These are phyloP conservation scores for Lagerstroemia speciosa DNA, from an alignment of 345 rosid species.

Conservation along the genomic window DNA sequence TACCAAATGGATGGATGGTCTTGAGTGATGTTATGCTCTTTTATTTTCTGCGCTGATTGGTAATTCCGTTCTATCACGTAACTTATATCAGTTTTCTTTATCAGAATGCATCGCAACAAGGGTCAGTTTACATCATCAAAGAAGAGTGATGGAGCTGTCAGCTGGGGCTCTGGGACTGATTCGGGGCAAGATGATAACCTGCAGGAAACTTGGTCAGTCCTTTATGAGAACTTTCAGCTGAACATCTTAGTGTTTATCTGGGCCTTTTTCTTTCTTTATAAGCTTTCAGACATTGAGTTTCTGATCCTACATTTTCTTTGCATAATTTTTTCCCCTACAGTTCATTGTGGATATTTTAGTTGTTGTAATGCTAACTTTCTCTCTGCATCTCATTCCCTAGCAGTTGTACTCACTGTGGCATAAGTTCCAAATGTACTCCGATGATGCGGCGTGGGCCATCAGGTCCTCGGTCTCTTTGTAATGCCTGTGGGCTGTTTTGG, in stretches of 20 bases:
- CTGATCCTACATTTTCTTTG: neutral
- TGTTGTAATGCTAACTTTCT: neutral
- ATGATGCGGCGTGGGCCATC: slow-evolving; percentile 99
- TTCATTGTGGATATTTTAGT: too few species aligned
- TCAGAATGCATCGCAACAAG: slow-evolving; percentile 15
- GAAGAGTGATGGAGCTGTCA: neutral
- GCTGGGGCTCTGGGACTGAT: slow-evolving; percentile 6
- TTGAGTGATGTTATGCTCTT: neutral
- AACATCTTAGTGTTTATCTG: neutral
- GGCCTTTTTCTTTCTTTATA: too few species aligned
- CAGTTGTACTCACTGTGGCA: slow-evolving; percentile 91
- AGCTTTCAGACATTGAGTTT: neutral
- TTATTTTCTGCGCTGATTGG: too few species aligned
- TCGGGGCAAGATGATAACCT: slow-evolving; percentile 5
- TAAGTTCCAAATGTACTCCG: slow-evolving; percentile 73
- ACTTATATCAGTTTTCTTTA: too few species aligned
- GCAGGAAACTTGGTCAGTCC: slow-evolving; percentile 3
- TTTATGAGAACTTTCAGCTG: neutral
- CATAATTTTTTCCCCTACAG: neutral
- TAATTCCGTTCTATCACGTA: too few species aligned
- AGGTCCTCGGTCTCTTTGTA: slow-evolving; percentile 90
- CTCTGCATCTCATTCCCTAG: neutral
- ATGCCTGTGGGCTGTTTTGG: slow-evolving; percentile 96
- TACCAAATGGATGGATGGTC: neutral
- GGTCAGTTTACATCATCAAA: slow-evolving; percentile 13